Evolutionary conservation across 1,284 basidiomycete species (phyloP).

Genomic region (Termitomyces sp.): DNA sequence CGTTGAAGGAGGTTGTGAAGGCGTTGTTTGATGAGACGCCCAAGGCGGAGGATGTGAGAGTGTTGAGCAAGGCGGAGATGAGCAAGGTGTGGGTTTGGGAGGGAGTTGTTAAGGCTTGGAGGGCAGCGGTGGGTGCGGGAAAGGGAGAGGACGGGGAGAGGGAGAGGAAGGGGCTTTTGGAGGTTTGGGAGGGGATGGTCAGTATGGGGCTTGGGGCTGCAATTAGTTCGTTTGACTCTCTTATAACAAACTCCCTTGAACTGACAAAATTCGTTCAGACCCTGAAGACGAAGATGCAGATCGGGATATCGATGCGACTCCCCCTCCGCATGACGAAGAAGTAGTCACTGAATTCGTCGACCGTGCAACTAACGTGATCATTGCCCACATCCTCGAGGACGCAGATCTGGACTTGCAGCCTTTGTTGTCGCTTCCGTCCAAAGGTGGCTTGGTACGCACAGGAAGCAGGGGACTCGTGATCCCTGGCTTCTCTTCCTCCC

Average conservation of each 20-base stretch:
- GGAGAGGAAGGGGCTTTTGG: slow-evolving; percentile 14
- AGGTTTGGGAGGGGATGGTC: slow-evolving; percentile 33
- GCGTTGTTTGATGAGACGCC: slow-evolving; percentile 50
- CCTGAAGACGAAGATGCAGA: slow-evolving; percentile 25
- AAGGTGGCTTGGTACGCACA: not conserved
- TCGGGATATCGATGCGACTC: slow-evolving; percentile 3
- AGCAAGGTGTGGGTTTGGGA: slow-evolving; percentile 49
- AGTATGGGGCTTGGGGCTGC: slow-evolving; percentile 26
- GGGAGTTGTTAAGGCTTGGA: slow-evolving; percentile 54
- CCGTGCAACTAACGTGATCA: slow-evolving; percentile 39
- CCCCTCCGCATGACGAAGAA: slow-evolving; percentile 25
- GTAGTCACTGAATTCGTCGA: slow-evolving; percentile 35
- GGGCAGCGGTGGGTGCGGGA: slow-evolving; percentile 26
- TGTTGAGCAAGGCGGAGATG: slow-evolving; percentile 53
- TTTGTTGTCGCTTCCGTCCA: not conserved
- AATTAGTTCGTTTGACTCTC: slow-evolving; percentile 23
- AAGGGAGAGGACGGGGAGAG: slow-evolving; percentile 8
- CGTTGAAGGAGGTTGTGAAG: slow-evolving; percentile 41
- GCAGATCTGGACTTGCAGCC: slow-evolving; percentile 36
- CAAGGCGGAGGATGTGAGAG: slow-evolving; percentile 45
- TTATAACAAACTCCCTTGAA: not conserved
- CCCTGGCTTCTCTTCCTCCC: slow-evolving; percentile 9
- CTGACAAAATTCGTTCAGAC: slow-evolving; percentile 18
- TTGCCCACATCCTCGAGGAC: slow-evolving; percentile 46
- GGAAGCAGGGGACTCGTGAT: slow-evolving; percentile 9